phyloP scores from a whole-genome alignment of 148 eudicot species.

The Hydrangea macrophylla region DNA sequence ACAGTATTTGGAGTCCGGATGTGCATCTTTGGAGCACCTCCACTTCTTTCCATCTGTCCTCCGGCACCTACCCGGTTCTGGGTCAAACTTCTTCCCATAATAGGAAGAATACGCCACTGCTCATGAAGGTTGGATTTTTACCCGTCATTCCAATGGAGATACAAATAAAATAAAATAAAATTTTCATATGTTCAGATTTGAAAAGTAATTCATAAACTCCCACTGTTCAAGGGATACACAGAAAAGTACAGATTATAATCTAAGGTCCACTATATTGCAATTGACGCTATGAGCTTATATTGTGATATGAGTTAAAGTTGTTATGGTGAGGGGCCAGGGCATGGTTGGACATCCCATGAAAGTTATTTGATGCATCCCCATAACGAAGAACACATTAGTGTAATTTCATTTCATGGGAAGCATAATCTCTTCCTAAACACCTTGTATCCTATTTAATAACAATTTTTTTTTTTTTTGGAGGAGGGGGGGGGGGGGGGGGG shows the following conservation, averaged over 20 bases:
- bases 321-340: neutral
- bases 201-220: neutral
- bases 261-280: neutral
- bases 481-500: no score
- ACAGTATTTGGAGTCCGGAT: conserved; percentile 56
- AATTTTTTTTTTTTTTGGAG: no score
- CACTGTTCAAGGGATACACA: no score
- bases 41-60: conserved; percentile 58
- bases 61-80: conserved; percentile 56
- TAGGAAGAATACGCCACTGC: conserved; percentile 54
- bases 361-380: no score
- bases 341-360: neutral
- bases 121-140: neutral
- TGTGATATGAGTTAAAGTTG: neutral
- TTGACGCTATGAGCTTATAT: neutral
- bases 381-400: no score
- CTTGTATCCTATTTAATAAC: no score
- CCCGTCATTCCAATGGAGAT: neutral
- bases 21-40: conserved; percentile 57
- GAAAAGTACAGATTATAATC: neutral
- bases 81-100: conserved; percentile 55
- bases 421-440: no score
- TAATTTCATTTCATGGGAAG: no score
- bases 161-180: neutral
- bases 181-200: neutral